A percentile compares a stretch with the other conserved stretches of the same genome.
phyloP scores from a whole-genome alignment of 495 filamentous ascomycete genomes.

The Neurospora sublineolata region DNA sequence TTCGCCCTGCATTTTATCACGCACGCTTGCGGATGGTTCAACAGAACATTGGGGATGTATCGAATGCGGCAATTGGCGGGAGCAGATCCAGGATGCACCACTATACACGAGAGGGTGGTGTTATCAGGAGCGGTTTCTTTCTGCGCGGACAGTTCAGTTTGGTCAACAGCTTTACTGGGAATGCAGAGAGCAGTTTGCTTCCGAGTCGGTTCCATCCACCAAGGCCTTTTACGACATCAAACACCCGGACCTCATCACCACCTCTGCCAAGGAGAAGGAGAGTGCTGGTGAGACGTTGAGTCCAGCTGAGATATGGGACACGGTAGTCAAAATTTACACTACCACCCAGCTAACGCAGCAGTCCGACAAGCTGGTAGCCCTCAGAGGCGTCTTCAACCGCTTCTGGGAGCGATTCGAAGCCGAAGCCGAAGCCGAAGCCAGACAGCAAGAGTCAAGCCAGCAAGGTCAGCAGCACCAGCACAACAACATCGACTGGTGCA shows the following conservation, averaged over 20 bases:
- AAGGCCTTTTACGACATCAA: background rate
- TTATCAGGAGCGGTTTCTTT: background rate
- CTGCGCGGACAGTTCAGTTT: background rate
- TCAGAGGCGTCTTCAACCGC: background rate
- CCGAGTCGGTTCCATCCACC: background rate
- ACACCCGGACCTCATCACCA: background rate
- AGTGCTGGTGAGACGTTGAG: background rate
- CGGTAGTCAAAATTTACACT: background rate
- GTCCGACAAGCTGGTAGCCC: background rate
- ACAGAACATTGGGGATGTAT: background rate
- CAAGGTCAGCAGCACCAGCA: background rate
- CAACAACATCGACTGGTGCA: background rate
- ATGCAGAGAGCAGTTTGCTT: background rate
- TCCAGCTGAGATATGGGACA: background rate
- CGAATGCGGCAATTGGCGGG: background rate
- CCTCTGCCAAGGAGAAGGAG: background rate
- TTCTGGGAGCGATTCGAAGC: background rate
- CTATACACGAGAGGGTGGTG: background rate
- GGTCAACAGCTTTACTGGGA: background rate
- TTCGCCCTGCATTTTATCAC: background rate
- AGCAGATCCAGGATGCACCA: background rate
- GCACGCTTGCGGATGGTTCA: background rate
- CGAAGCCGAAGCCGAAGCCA: background rate
- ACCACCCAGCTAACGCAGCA: background rate
- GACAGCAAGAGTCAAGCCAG: background rate